A percentile compares a stretch with the other conserved stretches of the same genome.
phyloP scores from a whole-genome alignment of 352 stramenopile genomes.

The Pythium chondricola region DNA sequence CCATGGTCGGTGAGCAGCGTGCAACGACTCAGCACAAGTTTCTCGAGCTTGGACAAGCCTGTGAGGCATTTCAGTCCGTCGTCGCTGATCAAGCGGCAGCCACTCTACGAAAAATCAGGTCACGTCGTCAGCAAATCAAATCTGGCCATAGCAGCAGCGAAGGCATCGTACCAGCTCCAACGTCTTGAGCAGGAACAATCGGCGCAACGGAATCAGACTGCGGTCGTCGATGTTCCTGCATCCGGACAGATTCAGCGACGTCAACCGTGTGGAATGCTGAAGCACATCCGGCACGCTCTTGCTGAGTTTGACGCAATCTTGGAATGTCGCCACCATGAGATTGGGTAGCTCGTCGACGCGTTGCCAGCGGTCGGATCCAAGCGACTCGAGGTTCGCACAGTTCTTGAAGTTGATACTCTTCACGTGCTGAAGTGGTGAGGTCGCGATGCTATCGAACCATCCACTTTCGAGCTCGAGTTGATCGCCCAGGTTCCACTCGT shows the following conservation, averaged over 20 bases:
- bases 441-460: constrained; percentile 59
- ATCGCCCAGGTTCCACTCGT: constrained; percentile 54
- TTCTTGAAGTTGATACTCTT: constrained; percentile 51
- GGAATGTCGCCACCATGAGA: constrained; percentile 44
- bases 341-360: constrained; percentile 45
- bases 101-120: constrained; percentile 23
- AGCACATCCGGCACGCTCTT: constrained; percentile 45
- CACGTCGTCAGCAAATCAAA: not conserved
- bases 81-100: constrained; percentile 46
- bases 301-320: constrained; percentile 35
- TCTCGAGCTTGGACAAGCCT: constrained; percentile 40
- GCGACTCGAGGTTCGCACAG: constrained; percentile 41
- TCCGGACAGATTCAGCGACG: constrained; percentile 45
- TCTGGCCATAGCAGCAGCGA: not conserved
- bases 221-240: constrained; percentile 58
- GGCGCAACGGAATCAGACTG: constrained; percentile 34
- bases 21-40: constrained; percentile 50
- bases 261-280: constrained; percentile 49
- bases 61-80: constrained; percentile 41
- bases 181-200: constrained; percentile 27
- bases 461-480: constrained; percentile 43
- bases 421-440: constrained; percentile 36
- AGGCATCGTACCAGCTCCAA: constrained; percentile 47
- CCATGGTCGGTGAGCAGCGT: constrained; percentile 41
- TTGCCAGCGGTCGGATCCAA: constrained; percentile 32